Evolutionary conservation across 2,329 filamentous ascomycete species (phyloP), one percentile per base, ranked within the genome.

Genomic region (Fusarium sterilihyphosum): DNA sequence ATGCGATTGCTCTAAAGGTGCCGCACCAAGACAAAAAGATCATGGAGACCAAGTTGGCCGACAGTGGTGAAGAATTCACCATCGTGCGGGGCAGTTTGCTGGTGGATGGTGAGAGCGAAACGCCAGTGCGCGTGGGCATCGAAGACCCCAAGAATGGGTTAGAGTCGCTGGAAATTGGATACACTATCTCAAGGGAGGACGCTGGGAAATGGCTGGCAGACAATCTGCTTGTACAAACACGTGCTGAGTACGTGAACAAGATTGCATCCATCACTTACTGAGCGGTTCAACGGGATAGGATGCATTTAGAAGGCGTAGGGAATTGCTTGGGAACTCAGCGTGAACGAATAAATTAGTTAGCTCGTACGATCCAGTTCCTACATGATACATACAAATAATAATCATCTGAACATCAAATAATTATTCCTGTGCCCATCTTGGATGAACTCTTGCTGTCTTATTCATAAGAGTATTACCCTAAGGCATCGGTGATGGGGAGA

Each of bases 11-110:
- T 43, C 78, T 88, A 8, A 73, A 75, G 43, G 80, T 80, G 35
- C 84, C 87, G 17, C 87, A 87, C 73, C 77, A 61, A 16, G 88
- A 89, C 71, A 89, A 89, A 80, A 78, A 76, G 56, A 80, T 76
- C 31, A 87, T 88, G 85, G 87, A 89, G 78, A 54, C 74, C 35
- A 46, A 22, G 10, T 50, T 85, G 11, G 56, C 44, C 1, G 76
- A 41, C 5, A 78, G 77, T 52, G 78, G 70, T 10, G 83, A 84
- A 67, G 67, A 73, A n/a, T 85, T 80, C 61, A 81, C 81, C n/a
- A 57, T 85, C 22, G 78, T 85, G 9, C 77, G 85, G 1, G 82
- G 82, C 5, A 85, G 83, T 54, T 52, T 86, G 37, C 69, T 86
- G 49, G 70, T 75, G 8, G 76, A 83, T 35, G 77, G 82, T 16